Percentiles rank a stretch among this genome's conserved stretches.
Conservation (phyloP, 1,139 yeast species). For the Yamadazyma jaroonii region DNA sequence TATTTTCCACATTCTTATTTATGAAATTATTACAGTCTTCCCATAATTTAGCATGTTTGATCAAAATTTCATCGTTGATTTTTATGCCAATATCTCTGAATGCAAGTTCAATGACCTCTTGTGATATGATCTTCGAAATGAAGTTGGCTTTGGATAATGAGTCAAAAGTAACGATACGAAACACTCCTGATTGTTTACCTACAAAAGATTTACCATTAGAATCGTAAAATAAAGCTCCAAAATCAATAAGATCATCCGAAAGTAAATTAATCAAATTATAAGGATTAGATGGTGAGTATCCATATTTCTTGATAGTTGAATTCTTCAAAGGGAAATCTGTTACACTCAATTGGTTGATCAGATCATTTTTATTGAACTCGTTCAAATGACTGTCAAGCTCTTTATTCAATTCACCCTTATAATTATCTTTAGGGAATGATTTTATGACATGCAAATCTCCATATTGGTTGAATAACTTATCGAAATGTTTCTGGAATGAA, state of each 20-base stretch:
- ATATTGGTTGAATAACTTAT: conserved; percentile 51
- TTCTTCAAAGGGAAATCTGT: conserved; percentile 33
- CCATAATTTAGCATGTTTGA: conserved; percentile 61
- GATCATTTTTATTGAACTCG: conserved; percentile 18
- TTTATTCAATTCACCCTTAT: conserved; percentile 33
- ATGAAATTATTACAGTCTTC: conserved; percentile 53
- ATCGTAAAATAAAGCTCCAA: conserved; percentile 67
- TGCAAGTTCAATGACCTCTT: conserved; percentile 59
- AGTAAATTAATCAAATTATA: conserved; percentile 37
- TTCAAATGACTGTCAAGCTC: conserved; percentile 31
- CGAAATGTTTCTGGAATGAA: conserved; percentile 65
- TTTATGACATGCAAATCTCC: conserved; percentile 65
- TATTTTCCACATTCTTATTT: conserved; percentile 41
- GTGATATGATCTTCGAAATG: conserved; percentile 57
- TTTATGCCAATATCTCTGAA: conserved; percentile 49
- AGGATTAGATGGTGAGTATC: conserved; percentile 37
- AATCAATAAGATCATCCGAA: conserved; percentile 50
- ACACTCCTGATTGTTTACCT: conserved; percentile 69
- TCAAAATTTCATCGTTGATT: conserved; percentile 39
- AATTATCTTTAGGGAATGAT: conserved; percentile 42
- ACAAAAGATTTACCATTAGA: conserved; percentile 42
- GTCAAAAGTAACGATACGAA: conserved; percentile 63
- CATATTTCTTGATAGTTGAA: conserved; percentile 32
- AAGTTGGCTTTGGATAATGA: conserved; percentile 63
- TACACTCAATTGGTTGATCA: conserved; percentile 11